Evolutionary conservation across 495 filamentous ascomycete species (phyloP).

Genomic region (Letharia columbiana): DNA sequence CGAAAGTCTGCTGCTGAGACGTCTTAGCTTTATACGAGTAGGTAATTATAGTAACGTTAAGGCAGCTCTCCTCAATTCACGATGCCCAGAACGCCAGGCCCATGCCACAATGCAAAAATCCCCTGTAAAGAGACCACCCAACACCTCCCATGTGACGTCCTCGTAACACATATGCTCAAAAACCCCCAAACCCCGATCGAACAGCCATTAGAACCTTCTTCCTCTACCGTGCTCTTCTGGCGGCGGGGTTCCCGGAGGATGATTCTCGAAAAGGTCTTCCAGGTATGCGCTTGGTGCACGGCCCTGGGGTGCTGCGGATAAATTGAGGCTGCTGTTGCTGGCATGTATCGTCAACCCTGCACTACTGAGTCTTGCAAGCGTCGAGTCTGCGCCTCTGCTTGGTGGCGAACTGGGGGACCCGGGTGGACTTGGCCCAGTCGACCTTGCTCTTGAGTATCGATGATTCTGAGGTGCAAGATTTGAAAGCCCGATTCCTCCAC

Average conservation of each 20-base stretch:
- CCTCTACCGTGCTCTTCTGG: conserved; percentile 20
- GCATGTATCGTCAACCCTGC: conserved; percentile 37
- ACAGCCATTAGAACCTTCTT: conserved; percentile 10
- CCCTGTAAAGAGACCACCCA: neutral
- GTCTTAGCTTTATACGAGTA: neutral
- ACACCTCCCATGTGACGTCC: neutral
- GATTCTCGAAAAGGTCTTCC: conserved; percentile 81
- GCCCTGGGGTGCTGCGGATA: conserved; percentile 56
- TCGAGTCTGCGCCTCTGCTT: conserved; percentile 31
- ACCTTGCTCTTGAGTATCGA: conserved; percentile 39
- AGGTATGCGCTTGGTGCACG: conserved; percentile 86
- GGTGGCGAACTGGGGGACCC: conserved; percentile 55
- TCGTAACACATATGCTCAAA: neutral
- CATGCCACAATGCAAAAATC: neutral
- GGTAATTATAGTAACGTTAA: neutral
- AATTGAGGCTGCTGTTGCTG: conserved; percentile 62
- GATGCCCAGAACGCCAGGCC: neutral
- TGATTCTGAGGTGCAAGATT: conserved; percentile 46
- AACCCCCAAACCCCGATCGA: neutral
- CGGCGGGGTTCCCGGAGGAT: conserved; percentile 29
- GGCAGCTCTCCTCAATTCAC: neutral
- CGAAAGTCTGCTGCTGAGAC: conserved; percentile 1
- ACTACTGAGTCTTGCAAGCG: conserved; percentile 28
- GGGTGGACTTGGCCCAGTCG: conserved; percentile 51
- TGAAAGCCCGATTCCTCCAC: conserved; percentile 37